Base-by-base conservation (phyloP, 352 stramenopile genomes). In the Globisporangium megalacanthum region DNA sequence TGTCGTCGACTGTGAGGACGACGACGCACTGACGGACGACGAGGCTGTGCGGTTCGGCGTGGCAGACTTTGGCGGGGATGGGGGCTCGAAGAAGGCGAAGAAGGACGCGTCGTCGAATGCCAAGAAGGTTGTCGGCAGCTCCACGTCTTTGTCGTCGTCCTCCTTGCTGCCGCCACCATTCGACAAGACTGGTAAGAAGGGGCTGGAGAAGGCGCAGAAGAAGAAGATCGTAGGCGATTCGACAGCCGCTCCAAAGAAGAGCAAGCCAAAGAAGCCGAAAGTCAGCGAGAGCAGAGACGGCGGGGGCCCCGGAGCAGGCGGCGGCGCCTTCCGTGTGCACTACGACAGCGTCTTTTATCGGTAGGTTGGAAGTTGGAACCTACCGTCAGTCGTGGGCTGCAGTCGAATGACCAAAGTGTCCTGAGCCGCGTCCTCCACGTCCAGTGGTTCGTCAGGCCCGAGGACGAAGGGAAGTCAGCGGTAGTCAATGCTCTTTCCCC, bases 311-410 rank as follows among this genome's bases (percentile, higher is more conserved):
- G 19, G 49, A 55, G 29, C 44, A 20, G 8, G 35, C 37, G 8
- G 35, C 37, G 52, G 47, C 53, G 22, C 68, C 0, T 89, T 77
- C 44, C 72, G 74, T 22, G 77, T 76, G 48, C 77, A 84, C 37
- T 82, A 87, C 54, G 80, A 90, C 60, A 88, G 64, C 52, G 70
- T 88, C 4, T 90, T 87, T 49, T 77, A 73, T 20, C 75, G 68
- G 45, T 85, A 84, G 55, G 42, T 41, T n/a, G 39, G 13, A 17
- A 45, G 39, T 17, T 45, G 13, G 4, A 45, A 17, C 39, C 11
- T 7, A 17, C 39, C 25, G 25, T 29, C 25, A 29, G 25, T n/a
- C n/a, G 25, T 29, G 1, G 25, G 25, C 25, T 29, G 2, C 25
- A 29, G 25, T 29, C 25, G 25, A 29, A 29, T 29, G 25, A 29